Percentiles rank a stretch among this genome's conserved stretches.
These are phyloP conservation scores for Diaporthe nobilis DNA, from an alignment of 2,329 filamentous ascomycete species.

Conservation along the genomic window DNA sequence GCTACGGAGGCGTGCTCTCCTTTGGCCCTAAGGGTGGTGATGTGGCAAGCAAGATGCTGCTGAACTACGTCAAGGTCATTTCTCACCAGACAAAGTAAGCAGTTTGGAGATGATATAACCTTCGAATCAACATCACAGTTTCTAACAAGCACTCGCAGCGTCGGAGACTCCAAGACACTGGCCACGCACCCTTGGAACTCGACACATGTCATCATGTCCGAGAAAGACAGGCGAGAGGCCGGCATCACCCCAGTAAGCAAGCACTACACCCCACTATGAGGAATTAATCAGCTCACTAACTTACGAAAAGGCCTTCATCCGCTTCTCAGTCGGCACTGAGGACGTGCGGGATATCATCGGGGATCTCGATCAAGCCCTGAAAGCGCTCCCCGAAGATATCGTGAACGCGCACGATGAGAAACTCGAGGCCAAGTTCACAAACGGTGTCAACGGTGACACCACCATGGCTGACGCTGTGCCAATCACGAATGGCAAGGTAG, in stretches of 20 bases:
- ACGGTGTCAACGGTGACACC: background rate
- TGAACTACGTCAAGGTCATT: conserved; percentile 95
- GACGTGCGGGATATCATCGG: conserved; percentile 97
- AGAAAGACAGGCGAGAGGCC: conserved; percentile 83
- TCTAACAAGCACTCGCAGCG: conserved; percentile 52
- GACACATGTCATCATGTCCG: conserved; percentile 91
- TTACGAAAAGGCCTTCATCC: conserved; percentile 78
- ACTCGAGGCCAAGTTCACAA: background rate
- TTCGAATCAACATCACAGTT: background rate
- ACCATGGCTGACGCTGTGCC: background rate
- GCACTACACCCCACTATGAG: background rate
- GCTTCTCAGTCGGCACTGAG: conserved; percentile 95
- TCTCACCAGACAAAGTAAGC: conserved; percentile 87
- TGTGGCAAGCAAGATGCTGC: conserved; percentile 84
- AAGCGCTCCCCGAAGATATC: background rate
- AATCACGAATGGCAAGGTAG: background rate
- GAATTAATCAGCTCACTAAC: background rate
- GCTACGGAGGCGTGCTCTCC: conserved; percentile 93
- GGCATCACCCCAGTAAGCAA: conserved; percentile 81
- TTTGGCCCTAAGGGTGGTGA: conserved; percentile 94
- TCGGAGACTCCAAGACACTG: conserved; percentile 94
- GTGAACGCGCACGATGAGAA: conserved; percentile 16
- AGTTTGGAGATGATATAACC: background rate
- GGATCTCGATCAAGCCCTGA: conserved; percentile 92
- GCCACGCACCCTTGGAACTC: conserved; percentile 97